Conservation (phyloP, 1,139 yeast genomes). For the Trichomonascaceae sp. region DNA sequence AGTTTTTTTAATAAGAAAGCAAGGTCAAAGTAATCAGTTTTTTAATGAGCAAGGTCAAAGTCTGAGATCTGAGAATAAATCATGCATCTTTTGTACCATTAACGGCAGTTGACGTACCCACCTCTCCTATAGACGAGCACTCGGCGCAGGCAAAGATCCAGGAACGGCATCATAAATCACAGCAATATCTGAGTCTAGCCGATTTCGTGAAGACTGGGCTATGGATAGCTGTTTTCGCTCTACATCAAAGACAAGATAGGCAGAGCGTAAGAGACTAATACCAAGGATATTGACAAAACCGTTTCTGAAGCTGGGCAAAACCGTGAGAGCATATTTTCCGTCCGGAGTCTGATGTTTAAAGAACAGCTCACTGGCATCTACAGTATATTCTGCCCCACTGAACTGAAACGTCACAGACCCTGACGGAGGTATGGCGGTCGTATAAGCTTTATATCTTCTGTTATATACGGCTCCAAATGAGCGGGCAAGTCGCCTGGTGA, state of each 20-base stretch:
- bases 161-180: constrained; percentile 14
- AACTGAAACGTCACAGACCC: constrained; percentile 21
- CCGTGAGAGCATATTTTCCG: neutral
- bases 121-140: too few species aligned
- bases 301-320: neutral
- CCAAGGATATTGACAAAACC: constrained; percentile 43
- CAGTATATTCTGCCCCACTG: constrained; percentile 38
- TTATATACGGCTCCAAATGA: too few species aligned
- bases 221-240: constrained; percentile 55
- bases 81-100: too few species aligned
- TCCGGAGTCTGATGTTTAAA: neutral
- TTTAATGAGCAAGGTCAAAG: too few species aligned
- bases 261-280: constrained; percentile 64
- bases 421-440: too few species aligned
- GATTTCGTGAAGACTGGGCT: constrained; percentile 46
- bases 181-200: constrained; percentile 20
- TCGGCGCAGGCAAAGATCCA: neutral
- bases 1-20: too few species aligned
- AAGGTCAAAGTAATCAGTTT: too few species aligned
- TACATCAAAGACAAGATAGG: constrained; percentile 71
- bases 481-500: too few species aligned
- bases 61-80: too few species aligned
- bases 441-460: too few species aligned
- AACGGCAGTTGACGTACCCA: too few species aligned
- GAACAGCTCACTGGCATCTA: constrained; percentile 37